Evolutionary conservation across 768 basidiomycete genomes (phyloP).

Genomic region (Mycena maculata): DNA sequence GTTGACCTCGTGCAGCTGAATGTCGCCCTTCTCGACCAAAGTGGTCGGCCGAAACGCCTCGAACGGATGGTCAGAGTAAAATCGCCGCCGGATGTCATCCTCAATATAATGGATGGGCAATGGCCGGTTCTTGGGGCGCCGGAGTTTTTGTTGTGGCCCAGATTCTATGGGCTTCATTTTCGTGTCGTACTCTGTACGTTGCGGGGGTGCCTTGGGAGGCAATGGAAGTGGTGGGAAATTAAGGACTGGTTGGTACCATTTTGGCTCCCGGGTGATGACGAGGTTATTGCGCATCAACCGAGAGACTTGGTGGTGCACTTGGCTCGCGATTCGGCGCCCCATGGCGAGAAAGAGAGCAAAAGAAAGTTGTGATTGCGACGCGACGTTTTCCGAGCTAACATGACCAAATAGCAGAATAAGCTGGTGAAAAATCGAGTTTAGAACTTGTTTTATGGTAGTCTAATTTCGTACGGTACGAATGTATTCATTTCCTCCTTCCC

Average conservation of each 20-base stretch:
- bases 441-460: no score
- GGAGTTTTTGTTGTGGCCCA: constrained; percentile 44
- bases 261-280: constrained; percentile 73
- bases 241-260: constrained; percentile 88
- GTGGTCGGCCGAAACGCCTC: constrained; percentile 88
- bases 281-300: constrained; percentile 78
- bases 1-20: constrained; percentile 67
- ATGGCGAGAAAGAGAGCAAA: constrained; percentile 49
- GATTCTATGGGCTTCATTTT: constrained; percentile 37
- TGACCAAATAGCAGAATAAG: not conserved
- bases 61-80: constrained; percentile 97
- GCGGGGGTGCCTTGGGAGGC: constrained; percentile 77
- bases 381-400: not conserved
- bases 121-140: constrained; percentile 58
- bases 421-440: no score
- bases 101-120: constrained; percentile 80
- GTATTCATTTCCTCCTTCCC: no score
- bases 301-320: constrained; percentile 90
- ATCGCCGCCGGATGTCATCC: constrained; percentile 87
- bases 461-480: no score
- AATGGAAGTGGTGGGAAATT: constrained; percentile 90
- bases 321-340: constrained; percentile 85
- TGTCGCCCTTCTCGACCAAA: constrained; percentile 75
- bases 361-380: constrained; percentile 11
- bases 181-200: constrained; percentile 67